Conservation (phyloP, 73 alveolate genomes). For the Durusdinium trenchii region DNA sequence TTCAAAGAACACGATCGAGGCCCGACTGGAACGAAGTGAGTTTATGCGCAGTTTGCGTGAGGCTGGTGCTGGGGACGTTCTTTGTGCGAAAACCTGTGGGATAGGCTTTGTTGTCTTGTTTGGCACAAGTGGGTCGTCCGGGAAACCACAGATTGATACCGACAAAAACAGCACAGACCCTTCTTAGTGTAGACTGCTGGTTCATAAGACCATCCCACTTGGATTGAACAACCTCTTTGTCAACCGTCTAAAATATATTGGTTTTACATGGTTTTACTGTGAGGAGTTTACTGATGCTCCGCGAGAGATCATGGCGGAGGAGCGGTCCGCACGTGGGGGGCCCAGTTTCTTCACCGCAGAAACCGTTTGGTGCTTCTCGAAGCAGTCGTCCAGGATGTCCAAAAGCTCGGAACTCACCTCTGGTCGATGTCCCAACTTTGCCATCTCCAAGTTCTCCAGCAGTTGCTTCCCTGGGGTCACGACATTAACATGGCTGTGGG, state of each 20-base stretch:
- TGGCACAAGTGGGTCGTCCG: too few relatives aligned
- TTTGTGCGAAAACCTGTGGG: too few relatives aligned
- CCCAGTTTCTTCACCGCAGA: neutral
- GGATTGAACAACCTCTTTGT: neutral
- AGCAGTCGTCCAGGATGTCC: neutral
- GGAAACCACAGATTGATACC: too few relatives aligned
- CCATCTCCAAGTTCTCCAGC: neutral
- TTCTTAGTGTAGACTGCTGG: too few relatives aligned
- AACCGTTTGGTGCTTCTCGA: neutral
- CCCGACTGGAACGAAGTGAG: conserved; percentile 79
- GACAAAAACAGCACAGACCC: too few relatives aligned
- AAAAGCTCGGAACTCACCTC: too few relatives aligned
- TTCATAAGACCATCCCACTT: neutral
- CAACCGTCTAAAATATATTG: neutral
- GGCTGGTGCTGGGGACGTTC: too few relatives aligned
- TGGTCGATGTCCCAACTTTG: neutral
- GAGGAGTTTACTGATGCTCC: conserved; percentile 93
- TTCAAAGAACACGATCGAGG: neutral
- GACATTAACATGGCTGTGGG: neutral
- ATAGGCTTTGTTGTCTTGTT: too few relatives aligned
- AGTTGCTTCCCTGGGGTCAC: neutral
- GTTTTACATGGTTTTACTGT: too few relatives aligned
- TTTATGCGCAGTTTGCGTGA: conserved; percentile 86
- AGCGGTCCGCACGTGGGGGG: conserved; percentile 48
- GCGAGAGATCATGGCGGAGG: conserved; percentile 63